Evolutionary conservation across 768 basidiomycete genomes (phyloP).

Genomic region (Clathrus columnatus): DNA sequence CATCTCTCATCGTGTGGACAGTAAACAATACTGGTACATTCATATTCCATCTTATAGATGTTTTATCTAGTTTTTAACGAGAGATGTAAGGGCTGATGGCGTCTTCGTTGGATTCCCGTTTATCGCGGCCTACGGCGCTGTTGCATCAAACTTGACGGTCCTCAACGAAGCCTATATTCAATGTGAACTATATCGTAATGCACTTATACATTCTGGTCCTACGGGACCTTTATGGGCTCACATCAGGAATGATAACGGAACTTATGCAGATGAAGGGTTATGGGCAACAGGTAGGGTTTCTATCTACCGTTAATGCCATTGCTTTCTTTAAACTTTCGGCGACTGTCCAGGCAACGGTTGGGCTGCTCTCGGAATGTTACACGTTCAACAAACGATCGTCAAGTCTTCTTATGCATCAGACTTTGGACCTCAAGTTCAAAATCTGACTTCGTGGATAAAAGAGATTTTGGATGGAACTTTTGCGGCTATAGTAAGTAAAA

Average conservation of each 20-base stretch:
- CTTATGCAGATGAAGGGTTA: constrained; percentile 18
- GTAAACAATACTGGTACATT: constrained; percentile 26
- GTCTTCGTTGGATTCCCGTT: constrained; percentile 39
- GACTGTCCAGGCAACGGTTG: constrained; percentile 27
- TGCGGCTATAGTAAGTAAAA: constrained; percentile 20
- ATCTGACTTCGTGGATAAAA: constrained; percentile 26
- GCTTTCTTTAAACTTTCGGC: neutral
- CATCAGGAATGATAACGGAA: constrained; percentile 21
- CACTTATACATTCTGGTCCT: constrained; percentile 23
- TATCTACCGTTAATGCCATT: neutral
- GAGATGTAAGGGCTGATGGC: constrained; percentile 25
- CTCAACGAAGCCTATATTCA: constrained; percentile 32
- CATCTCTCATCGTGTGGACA: constrained; percentile 30
- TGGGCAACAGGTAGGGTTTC: constrained; percentile 27
- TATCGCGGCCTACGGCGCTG: constrained; percentile 33
- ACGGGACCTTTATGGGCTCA: constrained; percentile 30
- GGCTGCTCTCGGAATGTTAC: constrained; percentile 33
- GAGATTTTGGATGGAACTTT: constrained; percentile 27
- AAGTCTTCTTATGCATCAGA: constrained; percentile 19
- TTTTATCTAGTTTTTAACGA: too few species aligned
- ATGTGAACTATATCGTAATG: constrained; percentile 31
- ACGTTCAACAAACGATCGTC: constrained; percentile 30
- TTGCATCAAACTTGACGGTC: constrained; percentile 27
- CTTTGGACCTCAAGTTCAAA: constrained; percentile 23
- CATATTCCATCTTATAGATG: constrained; percentile 14